These are phyloP conservation scores for Trichosporon coremiiforme DNA, from an alignment of 1,284 basidiomycete genomes.

Conservation along the genomic window DNA sequence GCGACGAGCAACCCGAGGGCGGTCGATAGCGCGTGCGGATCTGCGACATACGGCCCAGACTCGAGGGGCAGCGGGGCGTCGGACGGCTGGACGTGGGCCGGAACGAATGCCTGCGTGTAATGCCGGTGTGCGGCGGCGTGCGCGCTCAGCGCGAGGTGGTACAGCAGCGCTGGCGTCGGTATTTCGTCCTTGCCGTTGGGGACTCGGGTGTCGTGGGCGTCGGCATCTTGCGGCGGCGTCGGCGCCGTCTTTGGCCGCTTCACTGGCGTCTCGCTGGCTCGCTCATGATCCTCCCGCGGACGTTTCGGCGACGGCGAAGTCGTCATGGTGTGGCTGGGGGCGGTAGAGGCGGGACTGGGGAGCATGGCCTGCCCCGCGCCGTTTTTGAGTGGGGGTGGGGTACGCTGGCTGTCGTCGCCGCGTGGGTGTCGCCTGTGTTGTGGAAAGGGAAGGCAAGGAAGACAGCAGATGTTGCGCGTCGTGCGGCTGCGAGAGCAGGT, in stretches of 20 bases:
- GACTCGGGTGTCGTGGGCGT: too few species aligned
- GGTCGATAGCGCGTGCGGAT: conserved; percentile 36
- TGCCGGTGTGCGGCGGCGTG: conserved; percentile 39
- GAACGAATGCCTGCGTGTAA: conserved; percentile 48
- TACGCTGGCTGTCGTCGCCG: conserved; percentile 2
- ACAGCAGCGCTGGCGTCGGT: conserved; percentile 35
- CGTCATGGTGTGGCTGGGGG: not conserved
- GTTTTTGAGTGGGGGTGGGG: not conserved
- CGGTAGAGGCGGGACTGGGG: not conserved
- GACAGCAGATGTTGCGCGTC: not conserved
- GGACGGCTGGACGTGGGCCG: conserved; percentile 23
- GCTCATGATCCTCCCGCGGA: not conserved
- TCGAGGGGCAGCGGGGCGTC: conserved; percentile 12
- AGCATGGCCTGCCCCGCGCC: conserved; percentile 5
- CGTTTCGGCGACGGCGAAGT: conserved; percentile 3
- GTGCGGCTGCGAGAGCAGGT: not conserved
- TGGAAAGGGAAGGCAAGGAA: not conserved
- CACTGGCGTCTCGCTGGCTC: not conserved
- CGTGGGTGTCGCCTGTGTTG: not conserved
- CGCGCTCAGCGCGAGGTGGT: conserved; percentile 43
- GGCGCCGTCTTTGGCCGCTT: conserved; percentile 6
- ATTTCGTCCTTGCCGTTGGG: not conserved
- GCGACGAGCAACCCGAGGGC: conserved; percentile 39
- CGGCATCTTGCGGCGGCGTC: conserved; percentile 3
- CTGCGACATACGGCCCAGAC: conserved; percentile 31